phyloP scores from a whole-genome alignment of 2,329 filamentous ascomycete species.

The Teratosphaeria zuluensis region DNA sequence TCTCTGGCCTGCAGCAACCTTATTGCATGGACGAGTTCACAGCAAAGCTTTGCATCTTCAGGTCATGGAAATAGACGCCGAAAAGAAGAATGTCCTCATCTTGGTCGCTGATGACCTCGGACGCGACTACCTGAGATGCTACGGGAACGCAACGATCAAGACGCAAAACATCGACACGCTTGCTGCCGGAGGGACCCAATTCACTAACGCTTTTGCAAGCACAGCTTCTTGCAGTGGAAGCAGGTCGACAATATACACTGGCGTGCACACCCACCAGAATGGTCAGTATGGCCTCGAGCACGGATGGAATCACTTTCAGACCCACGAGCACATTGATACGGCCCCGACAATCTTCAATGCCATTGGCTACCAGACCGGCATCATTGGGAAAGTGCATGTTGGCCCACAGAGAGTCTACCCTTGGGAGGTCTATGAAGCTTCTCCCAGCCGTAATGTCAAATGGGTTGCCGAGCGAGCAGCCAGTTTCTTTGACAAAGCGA shows the following conservation, averaged over 20 bases:
- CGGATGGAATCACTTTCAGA: slow-evolving; percentile 34
- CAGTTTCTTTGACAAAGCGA: slow-evolving; percentile 30
- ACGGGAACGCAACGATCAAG: slow-evolving; percentile 19
- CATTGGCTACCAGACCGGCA: slow-evolving; percentile 36
- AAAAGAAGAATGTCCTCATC: slow-evolving; percentile 24
- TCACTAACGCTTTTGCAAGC: slow-evolving; percentile 34
- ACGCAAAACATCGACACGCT: slow-evolving; percentile 37
- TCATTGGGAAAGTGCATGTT: slow-evolving; percentile 43
- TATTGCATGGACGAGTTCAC: background rate
- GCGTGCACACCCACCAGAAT: slow-evolving; percentile 41
- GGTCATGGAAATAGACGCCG: background rate
- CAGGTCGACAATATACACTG: slow-evolving; percentile 40
- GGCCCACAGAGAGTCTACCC: slow-evolving; percentile 32
- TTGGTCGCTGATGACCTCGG: slow-evolving; percentile 38
- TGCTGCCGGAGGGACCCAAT: slow-evolving; percentile 28
- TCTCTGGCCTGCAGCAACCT: background rate
- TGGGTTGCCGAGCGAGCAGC: slow-evolving; percentile 30
- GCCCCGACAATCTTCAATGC: slow-evolving; percentile 30
- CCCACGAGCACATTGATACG: slow-evolving; percentile 36
- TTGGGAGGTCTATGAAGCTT: slow-evolving; percentile 34
- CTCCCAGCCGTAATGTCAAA: slow-evolving; percentile 35
- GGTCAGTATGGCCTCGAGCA: slow-evolving; percentile 38
- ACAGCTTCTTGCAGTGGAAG: slow-evolving; percentile 42
- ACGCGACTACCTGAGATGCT: slow-evolving; percentile 26
- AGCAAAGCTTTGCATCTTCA: background rate